Evolutionary conservation across 352 stramenopile genomes (phyloP).

Genomic region (Peronospora farinosa): DNA sequence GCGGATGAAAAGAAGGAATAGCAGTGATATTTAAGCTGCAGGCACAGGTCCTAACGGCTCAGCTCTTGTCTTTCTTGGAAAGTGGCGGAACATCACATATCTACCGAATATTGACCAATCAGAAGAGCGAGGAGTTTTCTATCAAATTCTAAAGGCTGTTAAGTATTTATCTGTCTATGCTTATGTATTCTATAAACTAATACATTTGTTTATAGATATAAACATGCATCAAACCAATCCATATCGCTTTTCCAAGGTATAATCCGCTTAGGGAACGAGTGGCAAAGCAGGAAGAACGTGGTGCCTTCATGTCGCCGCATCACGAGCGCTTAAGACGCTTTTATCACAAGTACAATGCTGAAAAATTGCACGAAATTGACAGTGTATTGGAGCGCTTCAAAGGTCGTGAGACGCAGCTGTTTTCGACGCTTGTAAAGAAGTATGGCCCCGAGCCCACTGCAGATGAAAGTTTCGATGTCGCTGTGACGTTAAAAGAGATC

Average conservation of each 20-base stretch:
- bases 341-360: conserved; percentile 81
- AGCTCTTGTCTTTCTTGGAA: background rate
- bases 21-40: conserved; percentile 1
- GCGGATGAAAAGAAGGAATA: background rate
- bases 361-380: conserved; percentile 83
- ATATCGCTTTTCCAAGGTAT: too few relatives aligned
- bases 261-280: too few relatives aligned
- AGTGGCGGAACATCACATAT: conserved; percentile 5
- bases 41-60: background rate
- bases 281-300: conserved; percentile 19
- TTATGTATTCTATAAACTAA: too few relatives aligned
- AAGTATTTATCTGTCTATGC: too few relatives aligned
- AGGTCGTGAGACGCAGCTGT: conserved; percentile 65
- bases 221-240: too few relatives aligned
- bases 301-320: conserved; percentile 45
- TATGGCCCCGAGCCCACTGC: conserved; percentile 67
- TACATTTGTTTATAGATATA: too few relatives aligned
- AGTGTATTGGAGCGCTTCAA: conserved; percentile 75
- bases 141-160: too few relatives aligned
- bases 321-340: conserved; percentile 70
- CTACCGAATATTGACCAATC: conserved; percentile 17
- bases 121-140: too few relatives aligned
- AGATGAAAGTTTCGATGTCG: conserved; percentile 35
- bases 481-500: conserved; percentile 5
- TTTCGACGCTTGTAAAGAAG: conserved; percentile 74